Conservation (phyloP, 441 rosid genomes). For the Macaranga tanarius region DNA sequence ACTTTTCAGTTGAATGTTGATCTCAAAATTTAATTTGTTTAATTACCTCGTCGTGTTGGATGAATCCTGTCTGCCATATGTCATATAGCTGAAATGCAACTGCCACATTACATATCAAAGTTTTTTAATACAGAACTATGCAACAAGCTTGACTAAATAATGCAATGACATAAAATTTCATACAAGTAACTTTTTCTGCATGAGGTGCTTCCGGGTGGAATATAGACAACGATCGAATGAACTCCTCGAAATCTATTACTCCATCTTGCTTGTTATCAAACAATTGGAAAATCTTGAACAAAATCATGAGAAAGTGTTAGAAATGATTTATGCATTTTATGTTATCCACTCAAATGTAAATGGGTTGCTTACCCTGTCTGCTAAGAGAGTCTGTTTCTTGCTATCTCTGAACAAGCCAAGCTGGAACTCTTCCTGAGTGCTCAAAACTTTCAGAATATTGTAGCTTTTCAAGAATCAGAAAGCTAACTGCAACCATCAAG, state of each 20-base stretch:
- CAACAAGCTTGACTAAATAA: background rate
- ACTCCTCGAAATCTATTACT: slow-evolving; percentile 66
- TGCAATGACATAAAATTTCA: slow-evolving; percentile 18
- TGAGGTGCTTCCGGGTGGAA: slow-evolving; percentile 69
- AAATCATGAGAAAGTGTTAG: background rate
- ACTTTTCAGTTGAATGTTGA: too few relatives aligned
- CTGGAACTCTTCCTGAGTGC: slow-evolving; percentile 62
- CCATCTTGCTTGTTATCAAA: slow-evolving; percentile 64
- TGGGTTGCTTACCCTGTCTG: slow-evolving; percentile 47
- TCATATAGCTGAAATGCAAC: slow-evolving; percentile 45
- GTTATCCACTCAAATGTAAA: background rate
- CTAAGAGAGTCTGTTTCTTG: slow-evolving; percentile 48
- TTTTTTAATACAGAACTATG: background rate
- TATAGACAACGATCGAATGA: slow-evolving; percentile 58
- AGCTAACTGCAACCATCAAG: background rate
- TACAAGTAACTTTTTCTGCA: slow-evolving; percentile 55
- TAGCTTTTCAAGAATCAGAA: background rate
- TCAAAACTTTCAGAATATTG: slow-evolving; percentile 1
- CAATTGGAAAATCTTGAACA: slow-evolving; percentile 49
- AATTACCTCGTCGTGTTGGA: slow-evolving; percentile 42
- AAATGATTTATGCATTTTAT: background rate
- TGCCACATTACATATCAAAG: slow-evolving; percentile 21
- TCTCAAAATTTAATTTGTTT: too few relatives aligned
- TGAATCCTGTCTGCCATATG: slow-evolving; percentile 47
- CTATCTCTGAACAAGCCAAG: slow-evolving; percentile 57